Evolutionary conservation across 306 rosid genomes (phyloP), one percentile per base, ranked within the genome.

Genomic region (Lotus japonicus): DNA sequence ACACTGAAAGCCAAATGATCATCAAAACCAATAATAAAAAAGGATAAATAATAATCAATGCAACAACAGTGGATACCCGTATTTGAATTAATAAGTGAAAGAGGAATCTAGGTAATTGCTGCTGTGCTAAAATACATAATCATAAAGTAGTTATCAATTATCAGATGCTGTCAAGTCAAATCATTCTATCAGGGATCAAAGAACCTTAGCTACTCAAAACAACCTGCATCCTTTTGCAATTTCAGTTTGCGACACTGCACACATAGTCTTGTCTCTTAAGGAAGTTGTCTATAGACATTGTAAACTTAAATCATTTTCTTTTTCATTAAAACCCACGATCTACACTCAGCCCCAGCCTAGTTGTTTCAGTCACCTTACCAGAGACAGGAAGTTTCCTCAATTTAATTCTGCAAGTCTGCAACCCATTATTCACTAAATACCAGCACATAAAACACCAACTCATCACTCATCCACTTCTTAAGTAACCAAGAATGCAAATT

Each of bases 1-100:
- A 52, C 53, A 38, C 87, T 83, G 87, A 79, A 76, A 76, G 58
- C 64, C 66, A 75, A 55, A 62, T 44, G 23, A 69, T 44, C 56
- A 66, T 74, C 56, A 74, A 61, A 61, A 31, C 18, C n/a, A n/a
- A n/a, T n/a, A 71, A 38, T 15, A 14, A 69, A 55, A 64, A 17
- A 8, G 11, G 11, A 31, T 7, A 28, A 50, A 44, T 19, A 66
- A 41, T 17, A 78, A 63, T 72, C 50, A 68, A 73, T 64, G 45
- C 52, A 65, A 65, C 65, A 70, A 15, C 41, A 39, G 28, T 10
- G 41, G 8, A 61, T 18, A 49, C 9, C 49, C 45, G 51, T 51
- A 56, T 45, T 74, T 44, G 35, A 73, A 64, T 50, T 23, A 73
- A 65, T 65, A 63, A 45, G 48, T 6, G 18, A 72, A 67, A 49